Percentiles rank a stretch among this genome's conserved stretches.
Evolutionary conservation across 176 grass and related monocot genomes (phyloP).

Genomic region (maize (Zea mays)): DNA sequence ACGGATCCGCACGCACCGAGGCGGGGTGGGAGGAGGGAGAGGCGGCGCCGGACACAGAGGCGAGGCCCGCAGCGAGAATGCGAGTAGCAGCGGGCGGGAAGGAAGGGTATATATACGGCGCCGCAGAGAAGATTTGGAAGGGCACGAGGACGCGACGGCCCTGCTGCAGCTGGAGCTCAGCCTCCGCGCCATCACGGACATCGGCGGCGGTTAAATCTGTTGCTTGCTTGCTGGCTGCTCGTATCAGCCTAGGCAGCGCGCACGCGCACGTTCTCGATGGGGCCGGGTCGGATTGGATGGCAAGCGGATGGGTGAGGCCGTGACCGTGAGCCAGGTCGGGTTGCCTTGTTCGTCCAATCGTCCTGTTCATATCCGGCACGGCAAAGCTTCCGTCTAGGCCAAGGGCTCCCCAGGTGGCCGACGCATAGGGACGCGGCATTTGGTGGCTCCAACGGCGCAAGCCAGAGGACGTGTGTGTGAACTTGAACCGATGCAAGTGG

Average conservation of each 20-base stretch:
- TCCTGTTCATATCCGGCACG: background rate
- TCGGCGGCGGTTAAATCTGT: slow-evolving; percentile 28
- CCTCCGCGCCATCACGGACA: slow-evolving; percentile 18
- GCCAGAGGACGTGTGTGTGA: background rate
- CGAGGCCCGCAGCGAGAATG: background rate
- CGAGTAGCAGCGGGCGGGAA: slow-evolving; percentile 13
- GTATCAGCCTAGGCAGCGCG: background rate
- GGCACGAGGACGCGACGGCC: slow-evolving; percentile 13
- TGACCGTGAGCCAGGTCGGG: background rate
- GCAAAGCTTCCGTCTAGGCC: background rate
- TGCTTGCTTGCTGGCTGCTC: background rate
- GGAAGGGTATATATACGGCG: slow-evolving; percentile 45
- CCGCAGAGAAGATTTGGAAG: background rate
- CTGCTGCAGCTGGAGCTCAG: slow-evolving; percentile 21
- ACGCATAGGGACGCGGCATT: no score
- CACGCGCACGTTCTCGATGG: no score
- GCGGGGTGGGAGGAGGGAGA: background rate
- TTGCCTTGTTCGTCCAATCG: background rate
- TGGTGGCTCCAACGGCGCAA: background rate
- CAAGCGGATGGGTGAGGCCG: no score
- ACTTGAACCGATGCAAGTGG: background rate
- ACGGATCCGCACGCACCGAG: slow-evolving; percentile 14
- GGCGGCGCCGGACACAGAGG: background rate
- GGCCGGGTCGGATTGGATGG: background rate
- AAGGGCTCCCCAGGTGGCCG: no score